Conservation (phyloP, 2,329 filamentous ascomycete species). For the Sclerotinia borealis region DNA sequence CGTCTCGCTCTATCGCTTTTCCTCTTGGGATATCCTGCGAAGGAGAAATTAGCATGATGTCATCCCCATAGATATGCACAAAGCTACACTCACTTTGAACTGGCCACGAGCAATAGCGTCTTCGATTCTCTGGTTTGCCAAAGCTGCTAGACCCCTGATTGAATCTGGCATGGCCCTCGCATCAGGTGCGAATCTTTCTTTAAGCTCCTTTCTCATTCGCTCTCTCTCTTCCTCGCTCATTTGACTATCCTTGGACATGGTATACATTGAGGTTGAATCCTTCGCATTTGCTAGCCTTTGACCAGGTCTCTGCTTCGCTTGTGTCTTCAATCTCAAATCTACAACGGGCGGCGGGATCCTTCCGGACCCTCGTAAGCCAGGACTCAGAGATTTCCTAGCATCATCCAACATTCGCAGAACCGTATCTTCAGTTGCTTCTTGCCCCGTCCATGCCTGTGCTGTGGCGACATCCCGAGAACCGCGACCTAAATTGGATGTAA, state of each 20-base stretch:
- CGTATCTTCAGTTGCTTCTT: slow-evolving; percentile 67
- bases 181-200: slow-evolving; percentile 71
- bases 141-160: slow-evolving; percentile 68
- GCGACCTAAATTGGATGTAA: slow-evolving; percentile 54
- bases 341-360: slow-evolving; percentile 42
- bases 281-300: slow-evolving; percentile 48
- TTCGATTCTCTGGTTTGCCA: slow-evolving; percentile 90
- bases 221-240: slow-evolving; percentile 68
- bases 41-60: slow-evolving; percentile 1
- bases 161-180: slow-evolving; percentile 69
- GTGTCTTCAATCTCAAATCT: slow-evolving; percentile 45
- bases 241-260: slow-evolving; percentile 44
- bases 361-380: slow-evolving; percentile 41
- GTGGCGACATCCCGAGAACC: slow-evolving; percentile 64
- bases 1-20: slow-evolving; percentile 72
- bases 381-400: slow-evolving; percentile 62
- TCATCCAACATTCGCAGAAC: slow-evolving; percentile 82
- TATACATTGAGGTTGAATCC: slow-evolving; percentile 52
- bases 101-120: slow-evolving; percentile 88
- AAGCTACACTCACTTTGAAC: slow-evolving; percentile 48
- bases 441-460: slow-evolving; percentile 69
- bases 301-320: slow-evolving; percentile 38
- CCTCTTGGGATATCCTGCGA: slow-evolving; percentile 70
- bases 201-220: slow-evolving; percentile 64
- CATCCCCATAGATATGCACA: too few relatives aligned